Evolutionary conservation across 2,329 filamentous ascomycete species (phyloP).

Genomic region (Fusarium sp.): DNA sequence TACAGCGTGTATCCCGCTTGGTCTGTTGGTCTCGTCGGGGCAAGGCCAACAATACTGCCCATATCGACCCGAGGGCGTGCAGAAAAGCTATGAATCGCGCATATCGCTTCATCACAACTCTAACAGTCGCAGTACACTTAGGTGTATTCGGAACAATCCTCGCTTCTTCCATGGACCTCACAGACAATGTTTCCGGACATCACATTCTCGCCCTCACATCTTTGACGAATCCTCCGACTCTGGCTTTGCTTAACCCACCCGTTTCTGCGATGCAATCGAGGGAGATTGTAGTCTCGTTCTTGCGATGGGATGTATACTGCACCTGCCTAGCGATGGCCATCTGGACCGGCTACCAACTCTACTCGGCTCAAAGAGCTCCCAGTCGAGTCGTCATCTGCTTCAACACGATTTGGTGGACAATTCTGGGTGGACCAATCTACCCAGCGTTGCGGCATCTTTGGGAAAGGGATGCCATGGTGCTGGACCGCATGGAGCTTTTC

Average conservation of each 20-base stretch:
- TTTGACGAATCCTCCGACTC: constrained; percentile 17
- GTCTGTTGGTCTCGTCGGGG: neutral
- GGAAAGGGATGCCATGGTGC: constrained; percentile 18
- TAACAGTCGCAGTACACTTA: constrained; percentile 11
- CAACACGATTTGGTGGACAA: neutral
- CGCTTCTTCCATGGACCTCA: neutral
- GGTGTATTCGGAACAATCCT: constrained; percentile 15
- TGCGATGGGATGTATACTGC: constrained; percentile 39
- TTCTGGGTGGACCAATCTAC: constrained; percentile 29
- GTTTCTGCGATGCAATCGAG: constrained; percentile 8
- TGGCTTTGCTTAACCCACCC: constrained; percentile 19
- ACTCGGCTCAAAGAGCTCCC: neutral
- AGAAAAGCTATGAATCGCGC: neutral
- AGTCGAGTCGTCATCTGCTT: neutral
- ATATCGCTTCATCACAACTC: constrained; percentile 15
- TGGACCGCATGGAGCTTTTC: neutral
- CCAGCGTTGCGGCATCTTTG: constrained; percentile 32
- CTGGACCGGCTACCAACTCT: constrained; percentile 30
- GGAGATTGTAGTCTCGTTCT: constrained; percentile 32
- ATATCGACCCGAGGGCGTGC: neutral
- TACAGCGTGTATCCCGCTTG: neutral
- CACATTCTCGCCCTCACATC: constrained; percentile 32
- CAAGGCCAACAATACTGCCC: neutral
- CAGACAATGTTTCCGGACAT: constrained; percentile 2
- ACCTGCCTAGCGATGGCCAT: constrained; percentile 28